A percentile compares a stretch with the other conserved stretches of the same genome.
phyloP scores from a whole-genome alignment of 257 asterid species.

The Gentiana dahurica region DNA sequence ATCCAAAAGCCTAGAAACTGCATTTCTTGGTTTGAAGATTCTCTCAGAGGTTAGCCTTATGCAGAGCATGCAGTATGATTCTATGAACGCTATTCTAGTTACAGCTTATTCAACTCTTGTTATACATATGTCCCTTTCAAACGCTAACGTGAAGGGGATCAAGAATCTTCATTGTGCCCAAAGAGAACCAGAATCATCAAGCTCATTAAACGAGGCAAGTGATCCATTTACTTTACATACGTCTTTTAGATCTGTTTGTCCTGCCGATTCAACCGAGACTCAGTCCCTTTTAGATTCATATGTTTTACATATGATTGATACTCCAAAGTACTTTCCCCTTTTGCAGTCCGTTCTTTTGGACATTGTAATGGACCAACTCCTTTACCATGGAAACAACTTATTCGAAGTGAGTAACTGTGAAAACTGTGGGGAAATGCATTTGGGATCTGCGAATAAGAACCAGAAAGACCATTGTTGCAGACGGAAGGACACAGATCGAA shows the following conservation, averaged over 20 bases:
- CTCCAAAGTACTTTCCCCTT: slow-evolving; percentile 1
- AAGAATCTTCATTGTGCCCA: slow-evolving; percentile 7
- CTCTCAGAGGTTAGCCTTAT: slow-evolving; percentile 72
- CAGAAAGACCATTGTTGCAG: slow-evolving; percentile 4
- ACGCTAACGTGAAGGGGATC: slow-evolving; percentile 27
- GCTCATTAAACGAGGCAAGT: slow-evolving; percentile 49
- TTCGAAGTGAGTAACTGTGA: slow-evolving; percentile 21
- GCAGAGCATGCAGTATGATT: slow-evolving; percentile 46
- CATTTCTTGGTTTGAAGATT: slow-evolving; percentile 47
- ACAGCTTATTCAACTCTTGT: slow-evolving; percentile 63
- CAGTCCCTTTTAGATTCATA: too few relatives aligned
- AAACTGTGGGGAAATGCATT: slow-evolving; percentile 16
- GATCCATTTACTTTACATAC: slow-evolving; percentile 2
- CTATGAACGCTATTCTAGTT: slow-evolving; percentile 36
- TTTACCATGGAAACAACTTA: slow-evolving; percentile 41
- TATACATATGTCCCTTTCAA: slow-evolving; percentile 54
- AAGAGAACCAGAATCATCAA: slow-evolving; percentile 6
- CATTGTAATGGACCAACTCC: slow-evolving; percentile 47
- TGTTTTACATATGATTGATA: neutral
- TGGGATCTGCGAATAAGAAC: slow-evolving; percentile 12
- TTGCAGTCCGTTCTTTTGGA: slow-evolving; percentile 37
- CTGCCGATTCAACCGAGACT: neutral
- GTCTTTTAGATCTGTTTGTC: neutral
- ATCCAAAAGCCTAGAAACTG: slow-evolving; percentile 36
- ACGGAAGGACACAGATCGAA: neutral